Percentiles rank a stretch among this genome's conserved stretches.
Evolutionary conservation across 495 filamentous ascomycete genomes (phyloP).

Genomic region (Hypomontagnella submonticulosa): DNA sequence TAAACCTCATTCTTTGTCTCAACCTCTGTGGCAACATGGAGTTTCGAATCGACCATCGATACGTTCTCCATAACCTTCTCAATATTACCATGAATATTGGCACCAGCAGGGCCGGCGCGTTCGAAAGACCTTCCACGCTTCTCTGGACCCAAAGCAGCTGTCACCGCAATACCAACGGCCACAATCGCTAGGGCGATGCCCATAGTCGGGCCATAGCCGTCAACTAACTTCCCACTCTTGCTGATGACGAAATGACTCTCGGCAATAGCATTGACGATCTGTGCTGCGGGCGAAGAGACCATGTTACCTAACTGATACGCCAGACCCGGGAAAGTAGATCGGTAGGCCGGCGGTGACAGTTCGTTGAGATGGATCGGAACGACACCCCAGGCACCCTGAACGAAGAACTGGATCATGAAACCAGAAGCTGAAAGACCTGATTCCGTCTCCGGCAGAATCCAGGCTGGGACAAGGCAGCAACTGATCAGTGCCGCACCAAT

Average conservation of each 20-base stretch:
- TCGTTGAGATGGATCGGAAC: constrained; percentile 83
- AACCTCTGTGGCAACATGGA: constrained; percentile 4
- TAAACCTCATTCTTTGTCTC: constrained; percentile 7
- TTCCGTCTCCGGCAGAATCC: constrained; percentile 72
- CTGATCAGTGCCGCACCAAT: constrained; percentile 68
- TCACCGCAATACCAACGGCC: constrained; percentile 69
- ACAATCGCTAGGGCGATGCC: constrained; percentile 77
- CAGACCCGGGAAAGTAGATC: constrained; percentile 73
- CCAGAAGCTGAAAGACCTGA: constrained; percentile 69
- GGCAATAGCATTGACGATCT: constrained; percentile 76
- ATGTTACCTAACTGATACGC: constrained; percentile 83
- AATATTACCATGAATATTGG: constrained; percentile 49
- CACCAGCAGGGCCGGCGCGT: constrained; percentile 64
- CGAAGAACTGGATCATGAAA: constrained; percentile 83
- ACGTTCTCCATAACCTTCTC: constrained; percentile 36
- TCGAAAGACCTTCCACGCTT: constrained; percentile 76
- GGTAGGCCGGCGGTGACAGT: constrained; percentile 76
- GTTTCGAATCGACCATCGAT: constrained; percentile 35
- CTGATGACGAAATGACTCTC: constrained; percentile 64
- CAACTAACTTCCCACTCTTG: constrained; percentile 60
- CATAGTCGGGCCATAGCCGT: constrained; percentile 77
- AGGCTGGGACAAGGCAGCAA: constrained; percentile 71
- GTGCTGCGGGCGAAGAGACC: constrained; percentile 75
- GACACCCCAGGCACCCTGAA: constrained; percentile 82
- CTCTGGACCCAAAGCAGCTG: constrained; percentile 70